Evolutionary conservation across 768 basidiomycete genomes (phyloP), one percentile per base, ranked within the genome.

Genomic region (Strobilomyces confusus): DNA sequence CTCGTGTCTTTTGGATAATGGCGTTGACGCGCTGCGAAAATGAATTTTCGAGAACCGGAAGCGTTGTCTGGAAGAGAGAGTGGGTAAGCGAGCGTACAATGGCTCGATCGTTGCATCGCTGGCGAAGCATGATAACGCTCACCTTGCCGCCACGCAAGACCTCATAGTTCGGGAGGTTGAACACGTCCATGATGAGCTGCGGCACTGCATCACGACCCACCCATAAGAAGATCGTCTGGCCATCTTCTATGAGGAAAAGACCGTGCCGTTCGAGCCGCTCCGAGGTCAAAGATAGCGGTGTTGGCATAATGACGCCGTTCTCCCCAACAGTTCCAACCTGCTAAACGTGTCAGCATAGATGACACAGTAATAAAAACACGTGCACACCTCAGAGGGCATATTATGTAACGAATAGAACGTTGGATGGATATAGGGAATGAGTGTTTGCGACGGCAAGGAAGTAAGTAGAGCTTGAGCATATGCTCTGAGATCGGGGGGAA

Each of bases 151-250:
- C 92, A 48, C 89, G 88, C 48, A 99, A 75, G 15, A 87, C 87
- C 38, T 92, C 90, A 65, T 98, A 98, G 59, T 72, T 86, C 1
- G 89, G 86, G 33, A 98, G 77, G 64, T 91, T 84, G 72, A 99
- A 98, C 17, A 98, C 95, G 64, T 99, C 97, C 77, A 86, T 77
- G 55, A 98, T 75, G 44, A 98, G 82, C 65, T 95, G 89, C 11
- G 95, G 92, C n/a, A 98, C 93, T 9, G 97, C 93, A 68, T 98
- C 95, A 29, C 94, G 84, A n/a, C 97, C 97, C 46, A 99, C 83
- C 88, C 92, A 98, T 44, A 98, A 77, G 84, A 99, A 98, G 65
- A 99, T 91, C 20, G 90, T 95, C 71, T 98, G 97, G 1, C 90
- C 91, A 69, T 98, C 95, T 70, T 98, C 97, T 60, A 99, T 97